phyloP scores from a whole-genome alignment of 2,329 filamentous ascomycete genomes.

The Pseudocercospora vitis region DNA sequence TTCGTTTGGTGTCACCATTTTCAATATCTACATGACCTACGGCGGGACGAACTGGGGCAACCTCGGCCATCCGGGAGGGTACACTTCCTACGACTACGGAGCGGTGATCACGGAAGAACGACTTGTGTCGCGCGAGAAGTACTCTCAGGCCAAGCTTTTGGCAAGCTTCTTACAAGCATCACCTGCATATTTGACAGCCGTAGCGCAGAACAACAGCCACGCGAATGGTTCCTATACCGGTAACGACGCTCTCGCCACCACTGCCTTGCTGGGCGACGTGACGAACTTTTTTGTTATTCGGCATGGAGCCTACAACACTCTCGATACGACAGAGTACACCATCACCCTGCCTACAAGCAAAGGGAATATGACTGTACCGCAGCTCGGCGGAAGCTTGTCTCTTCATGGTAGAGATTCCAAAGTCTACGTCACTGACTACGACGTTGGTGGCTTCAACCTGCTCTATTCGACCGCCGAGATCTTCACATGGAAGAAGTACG shows the following conservation, averaged over 20 bases:
- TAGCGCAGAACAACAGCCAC: constrained; percentile 50
- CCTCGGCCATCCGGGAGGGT: constrained; percentile 64
- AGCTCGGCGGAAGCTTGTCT: constrained; percentile 57
- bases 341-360: constrained; percentile 62
- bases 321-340: constrained; percentile 60
- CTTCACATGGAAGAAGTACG: constrained; percentile 62
- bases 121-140: constrained; percentile 69
- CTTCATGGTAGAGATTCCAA: constrained; percentile 66
- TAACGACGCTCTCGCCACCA: constrained; percentile 57
- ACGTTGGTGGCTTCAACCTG: constrained; percentile 58
- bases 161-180: constrained; percentile 74
- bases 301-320: constrained; percentile 65
- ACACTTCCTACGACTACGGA: constrained; percentile 61
- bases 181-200: constrained; percentile 65
- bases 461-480: constrained; percentile 71
- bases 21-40: constrained; percentile 76
- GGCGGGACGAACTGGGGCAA: constrained; percentile 87
- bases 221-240: constrained; percentile 55
- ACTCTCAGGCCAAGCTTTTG: constrained; percentile 73
- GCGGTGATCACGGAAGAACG: constrained; percentile 69
- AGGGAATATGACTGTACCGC: constrained; percentile 59
- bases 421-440: constrained; percentile 67
- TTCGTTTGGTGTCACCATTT: constrained; percentile 58
- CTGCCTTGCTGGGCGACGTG: constrained; percentile 57
- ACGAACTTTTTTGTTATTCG: constrained; percentile 64